Base-by-base conservation (phyloP, 495 filamentous ascomycete genomes). In the Bathelium albidoporum region DNA sequence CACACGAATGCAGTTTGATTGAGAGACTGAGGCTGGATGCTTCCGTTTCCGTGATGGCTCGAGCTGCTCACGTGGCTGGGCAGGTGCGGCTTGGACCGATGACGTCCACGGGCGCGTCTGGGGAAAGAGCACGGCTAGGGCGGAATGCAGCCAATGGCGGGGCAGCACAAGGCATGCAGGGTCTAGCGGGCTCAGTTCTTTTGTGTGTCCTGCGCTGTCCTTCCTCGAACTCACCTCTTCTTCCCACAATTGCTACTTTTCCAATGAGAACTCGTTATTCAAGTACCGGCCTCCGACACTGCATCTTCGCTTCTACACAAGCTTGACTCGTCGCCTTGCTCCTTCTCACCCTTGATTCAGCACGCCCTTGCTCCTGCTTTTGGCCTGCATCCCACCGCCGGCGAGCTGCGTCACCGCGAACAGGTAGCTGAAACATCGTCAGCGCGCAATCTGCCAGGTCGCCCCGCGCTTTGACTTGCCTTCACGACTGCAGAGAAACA, bases 191-290 rank as follows among this genome's bases (percentile, higher is more conserved):
- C 3, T 49, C 43, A 49, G 18, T 49, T 55, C 49, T 55, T 55
- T 55, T 55, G 49, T 55, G 49, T 55, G 12, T 55, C 49, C n/a
- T n/a, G n/a, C n/a, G n/a, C n/a, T n/a, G n/a, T 55, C 49, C 49
- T 55, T 55, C 49, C 49, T 20, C 11, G 49, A 55, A 20, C 24
- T 29, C 49, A 28, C 24, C 22, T 9, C 12, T 0, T 12, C 5
- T 9, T 16, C 49, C 2, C 44, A 5, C 49, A 55, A 55, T 55
- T 55, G 24, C 24, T 55, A 7, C 16, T 49, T 55, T 9, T 24
- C 24, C 29, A 7, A 5, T 16, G 5, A 29, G 10, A 29, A 11
- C 49, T 24, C 2, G 24, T 20, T 55, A 29, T 29, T 55, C 49
- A 55, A n/a, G 22, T 55, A 24, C 49, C 7, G 9, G 24, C 9